These are phyloP conservation scores for Mycena filopes DNA, from an alignment of 768 basidiomycete species.

Conservation along the genomic window DNA sequence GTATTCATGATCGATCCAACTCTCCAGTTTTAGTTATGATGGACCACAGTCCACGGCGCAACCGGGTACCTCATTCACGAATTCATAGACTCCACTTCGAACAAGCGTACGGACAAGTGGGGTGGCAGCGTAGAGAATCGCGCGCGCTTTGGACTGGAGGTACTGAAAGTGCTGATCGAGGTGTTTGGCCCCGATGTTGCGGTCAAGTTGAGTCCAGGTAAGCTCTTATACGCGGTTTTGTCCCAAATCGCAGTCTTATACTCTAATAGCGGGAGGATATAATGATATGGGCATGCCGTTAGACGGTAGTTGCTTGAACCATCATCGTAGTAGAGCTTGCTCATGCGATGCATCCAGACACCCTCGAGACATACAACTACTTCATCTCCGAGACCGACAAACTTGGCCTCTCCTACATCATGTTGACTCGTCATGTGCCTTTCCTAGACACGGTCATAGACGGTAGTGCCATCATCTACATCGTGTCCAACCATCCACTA, in stretches of 20 bases:
- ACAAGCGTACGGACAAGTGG: conserved; percentile 54
- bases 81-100: conserved; percentile 47
- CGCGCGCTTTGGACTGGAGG: conserved; percentile 50
- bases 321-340: too few relatives aligned
- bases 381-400: conserved; percentile 40
- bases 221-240: conserved; percentile 37
- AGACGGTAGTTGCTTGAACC: too few relatives aligned
- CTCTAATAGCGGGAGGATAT: conserved; percentile 44
- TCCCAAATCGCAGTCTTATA: too few relatives aligned
- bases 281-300: conserved; percentile 40
- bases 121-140: conserved; percentile 57
- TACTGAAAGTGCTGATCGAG: conserved; percentile 43
- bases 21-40: too few relatives aligned
- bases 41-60: conserved; percentile 44
- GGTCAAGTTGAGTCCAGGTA: conserved; percentile 28
- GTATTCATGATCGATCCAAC: too few relatives aligned
- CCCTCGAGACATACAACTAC: conserved; percentile 39
- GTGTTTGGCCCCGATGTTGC: conserved; percentile 49
- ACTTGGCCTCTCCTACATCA: conserved; percentile 39
- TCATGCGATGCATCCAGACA: too few relatives aligned
- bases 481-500: too few relatives aligned
- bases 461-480: neutral
- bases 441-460: neutral
- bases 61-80: conserved; percentile 51
- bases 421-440: conserved; percentile 35